These are phyloP conservation scores for Gossypium longicalyx DNA, from an alignment of 345 rosid genomes.

Conservation along the genomic window DNA sequence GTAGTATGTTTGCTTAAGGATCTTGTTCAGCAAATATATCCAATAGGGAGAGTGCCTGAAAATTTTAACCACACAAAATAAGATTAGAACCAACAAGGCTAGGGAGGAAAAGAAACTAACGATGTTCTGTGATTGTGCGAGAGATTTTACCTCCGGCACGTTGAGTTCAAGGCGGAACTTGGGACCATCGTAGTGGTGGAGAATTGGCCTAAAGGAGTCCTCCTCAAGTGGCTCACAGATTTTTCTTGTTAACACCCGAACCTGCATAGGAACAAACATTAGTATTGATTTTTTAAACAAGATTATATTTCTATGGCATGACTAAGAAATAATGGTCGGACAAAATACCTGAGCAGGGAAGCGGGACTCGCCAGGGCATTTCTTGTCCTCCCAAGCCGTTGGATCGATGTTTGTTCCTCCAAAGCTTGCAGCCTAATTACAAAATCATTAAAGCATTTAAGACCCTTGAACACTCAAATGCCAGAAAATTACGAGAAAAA, in stretches of 20 bases:
- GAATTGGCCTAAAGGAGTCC: slow-evolving; percentile 96
- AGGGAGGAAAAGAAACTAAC: neutral
- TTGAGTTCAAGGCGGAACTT: slow-evolving; percentile 93
- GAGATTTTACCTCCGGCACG: slow-evolving; percentile 72
- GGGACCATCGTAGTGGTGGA: slow-evolving; percentile 97
- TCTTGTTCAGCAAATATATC: slow-evolving; percentile 70
- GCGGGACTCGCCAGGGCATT: slow-evolving; percentile 82
- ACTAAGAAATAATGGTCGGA: neutral
- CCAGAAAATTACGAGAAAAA: neutral
- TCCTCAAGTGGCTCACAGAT: slow-evolving; percentile 85
- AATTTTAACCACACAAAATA: neutral
- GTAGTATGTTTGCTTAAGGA: slow-evolving; percentile 26
- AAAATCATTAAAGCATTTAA: neutral
- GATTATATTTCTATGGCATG: neutral
- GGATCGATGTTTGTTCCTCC: slow-evolving; percentile 97
- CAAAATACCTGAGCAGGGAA: slow-evolving; percentile 84
- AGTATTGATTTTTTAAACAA: neutral
- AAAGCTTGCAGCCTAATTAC: slow-evolving; percentile 77
- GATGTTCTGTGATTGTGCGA: neutral
- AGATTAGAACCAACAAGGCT: neutral
- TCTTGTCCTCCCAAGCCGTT: slow-evolving; percentile 93
- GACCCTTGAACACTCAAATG: no score
- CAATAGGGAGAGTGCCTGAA: slow-evolving; percentile 82
- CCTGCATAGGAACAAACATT: slow-evolving; percentile 29
- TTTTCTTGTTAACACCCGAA: slow-evolving; percentile 72